Evolutionary conservation across 2,329 filamentous ascomycete species (phyloP).

Genomic region (Lachnellula subtilissima): DNA sequence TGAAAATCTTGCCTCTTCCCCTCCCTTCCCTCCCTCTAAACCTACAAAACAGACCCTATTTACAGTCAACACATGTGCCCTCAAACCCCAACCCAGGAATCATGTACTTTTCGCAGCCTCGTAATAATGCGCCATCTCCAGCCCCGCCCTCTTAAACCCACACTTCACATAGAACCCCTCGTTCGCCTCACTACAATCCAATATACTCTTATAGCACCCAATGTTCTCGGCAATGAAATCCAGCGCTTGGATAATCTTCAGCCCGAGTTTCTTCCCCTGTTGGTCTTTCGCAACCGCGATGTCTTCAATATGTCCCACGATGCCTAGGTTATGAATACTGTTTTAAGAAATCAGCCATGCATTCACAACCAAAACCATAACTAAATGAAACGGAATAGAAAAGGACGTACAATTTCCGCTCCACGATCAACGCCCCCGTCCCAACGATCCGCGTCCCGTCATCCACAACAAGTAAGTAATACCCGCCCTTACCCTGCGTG

Average conservation of each 20-base stretch:
- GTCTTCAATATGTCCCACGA: constrained; percentile 94
- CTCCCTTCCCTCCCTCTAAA: not conserved
- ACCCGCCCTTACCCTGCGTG: constrained; percentile 58
- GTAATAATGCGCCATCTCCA: constrained; percentile 97
- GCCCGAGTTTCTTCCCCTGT: constrained; percentile 92
- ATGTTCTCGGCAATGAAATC: constrained; percentile 81
- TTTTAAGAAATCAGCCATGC: not conserved
- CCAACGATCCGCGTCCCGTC: constrained; percentile 74
- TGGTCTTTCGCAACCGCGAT: constrained; percentile 92
- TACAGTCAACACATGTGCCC: constrained; percentile 6
- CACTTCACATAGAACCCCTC: constrained; percentile 99
- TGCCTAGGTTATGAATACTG: constrained; percentile 72
- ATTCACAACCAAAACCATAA: not conserved
- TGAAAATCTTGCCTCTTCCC: no score
- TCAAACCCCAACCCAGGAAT: not conserved
- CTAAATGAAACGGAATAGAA: not conserved
- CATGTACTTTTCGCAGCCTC: constrained; percentile 65
- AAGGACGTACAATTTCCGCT: constrained; percentile 77
- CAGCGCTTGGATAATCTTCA: constrained; percentile 88
- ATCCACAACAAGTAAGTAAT: constrained; percentile 78
- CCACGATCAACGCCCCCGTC: constrained; percentile 82
- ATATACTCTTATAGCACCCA: constrained; percentile 94
- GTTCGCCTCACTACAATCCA: constrained; percentile 94
- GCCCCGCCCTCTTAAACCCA: constrained; percentile 84
- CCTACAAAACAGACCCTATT: constrained; percentile 9